Conservation (phyloP, 495 filamentous ascomycete genomes). For the Aspergillus sparsus region DNA sequence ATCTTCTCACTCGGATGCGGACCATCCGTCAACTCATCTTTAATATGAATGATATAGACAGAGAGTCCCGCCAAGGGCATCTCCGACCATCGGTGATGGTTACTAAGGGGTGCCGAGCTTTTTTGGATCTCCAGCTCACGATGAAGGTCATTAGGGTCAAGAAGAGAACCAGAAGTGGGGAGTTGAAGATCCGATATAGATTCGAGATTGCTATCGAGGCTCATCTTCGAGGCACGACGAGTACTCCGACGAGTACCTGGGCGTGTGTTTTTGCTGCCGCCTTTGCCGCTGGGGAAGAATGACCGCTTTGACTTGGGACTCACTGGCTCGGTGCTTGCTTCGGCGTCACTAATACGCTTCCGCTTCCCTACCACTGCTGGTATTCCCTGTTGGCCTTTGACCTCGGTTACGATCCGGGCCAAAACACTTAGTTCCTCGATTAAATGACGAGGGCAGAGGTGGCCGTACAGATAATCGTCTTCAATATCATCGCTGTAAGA, state of each 20-base stretch:
- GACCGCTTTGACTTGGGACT: constrained; percentile 33
- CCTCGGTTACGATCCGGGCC: constrained; percentile 60
- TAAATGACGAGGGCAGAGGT: constrained; percentile 80
- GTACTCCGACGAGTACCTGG: constrained; percentile 5
- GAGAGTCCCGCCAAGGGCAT: constrained; percentile 54
- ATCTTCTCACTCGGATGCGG: constrained; percentile 64
- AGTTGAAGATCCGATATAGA: neutral
- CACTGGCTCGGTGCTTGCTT: constrained; percentile 12
- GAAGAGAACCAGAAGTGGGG: neutral
- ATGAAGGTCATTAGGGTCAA: constrained; percentile 16
- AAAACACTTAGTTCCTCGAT: constrained; percentile 72
- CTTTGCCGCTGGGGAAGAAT: constrained; percentile 2
- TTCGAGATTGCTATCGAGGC: constrained; percentile 1
- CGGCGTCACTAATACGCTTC: constrained; percentile 30
- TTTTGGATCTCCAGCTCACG: constrained; percentile 19
- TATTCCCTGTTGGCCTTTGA: constrained; percentile 16
- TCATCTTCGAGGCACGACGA: constrained; percentile 2
- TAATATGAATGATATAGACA: constrained; percentile 82
- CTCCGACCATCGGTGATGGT: constrained; percentile 2
- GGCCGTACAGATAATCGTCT: constrained; percentile 79
- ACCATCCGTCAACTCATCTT: constrained; percentile 70
- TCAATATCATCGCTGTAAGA: constrained; percentile 78
- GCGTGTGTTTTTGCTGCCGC: neutral
- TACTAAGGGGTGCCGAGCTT: constrained; percentile 12
- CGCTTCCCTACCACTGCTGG: constrained; percentile 29